Percentiles rank a stretch among this genome's conserved stretches.
Evolutionary conservation across 176 grass and related monocot genomes (phyloP).

Genomic region (Bonia amplexicaulis): DNA sequence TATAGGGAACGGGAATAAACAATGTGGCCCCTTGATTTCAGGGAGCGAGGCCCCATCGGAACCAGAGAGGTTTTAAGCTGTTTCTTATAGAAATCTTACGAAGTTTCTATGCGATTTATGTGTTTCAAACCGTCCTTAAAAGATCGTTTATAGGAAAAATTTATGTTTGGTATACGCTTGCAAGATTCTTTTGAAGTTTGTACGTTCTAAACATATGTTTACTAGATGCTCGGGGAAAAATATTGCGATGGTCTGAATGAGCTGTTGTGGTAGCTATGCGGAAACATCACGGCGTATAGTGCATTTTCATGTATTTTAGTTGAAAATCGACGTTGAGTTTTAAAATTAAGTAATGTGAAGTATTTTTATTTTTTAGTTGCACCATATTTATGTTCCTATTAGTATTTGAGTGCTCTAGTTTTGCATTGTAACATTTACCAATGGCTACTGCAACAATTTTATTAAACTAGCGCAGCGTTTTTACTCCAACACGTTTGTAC

Average conservation of each 20-base stretch:
- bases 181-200: background rate
- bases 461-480: background rate
- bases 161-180: too few species aligned
- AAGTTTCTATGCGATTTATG: too few species aligned
- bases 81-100: too few species aligned
- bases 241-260: background rate
- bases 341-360: background rate
- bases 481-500: background rate
- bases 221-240: background rate
- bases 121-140: too few species aligned
- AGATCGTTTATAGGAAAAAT: too few species aligned
- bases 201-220: background rate
- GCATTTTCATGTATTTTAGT: background rate
- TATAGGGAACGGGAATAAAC: constrained; percentile 23
- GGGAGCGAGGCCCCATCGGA: too few species aligned
- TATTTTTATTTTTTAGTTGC: background rate
- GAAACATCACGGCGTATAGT: background rate
- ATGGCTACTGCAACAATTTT: background rate
- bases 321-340: background rate
- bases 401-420: background rate
- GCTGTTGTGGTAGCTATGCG: background rate
- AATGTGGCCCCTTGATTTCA: background rate
- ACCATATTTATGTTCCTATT: background rate
- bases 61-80: too few species aligned
- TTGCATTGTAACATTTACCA: background rate